Conservation (phyloP, 1,284 basidiomycete genomes). For the Erythrobasidium hasegawianum region DNA sequence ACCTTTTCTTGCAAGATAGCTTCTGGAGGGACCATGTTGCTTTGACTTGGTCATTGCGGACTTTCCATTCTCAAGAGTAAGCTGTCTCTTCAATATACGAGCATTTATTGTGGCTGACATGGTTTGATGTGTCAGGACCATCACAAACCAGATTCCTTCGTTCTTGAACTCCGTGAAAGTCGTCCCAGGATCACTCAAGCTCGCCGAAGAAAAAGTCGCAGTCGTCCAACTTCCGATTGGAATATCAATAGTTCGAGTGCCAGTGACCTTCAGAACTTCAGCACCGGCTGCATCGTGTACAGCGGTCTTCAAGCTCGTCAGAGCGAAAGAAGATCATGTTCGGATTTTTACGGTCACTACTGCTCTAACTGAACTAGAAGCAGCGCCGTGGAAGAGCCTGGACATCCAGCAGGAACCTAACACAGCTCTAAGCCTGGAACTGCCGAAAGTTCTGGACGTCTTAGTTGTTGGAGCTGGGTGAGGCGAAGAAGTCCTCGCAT, state of each 20-base stretch:
- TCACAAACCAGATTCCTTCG: constrained; percentile 4
- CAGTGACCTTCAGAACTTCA: constrained; percentile 19
- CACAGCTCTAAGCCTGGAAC: neutral
- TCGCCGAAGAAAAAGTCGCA: constrained; percentile 5
- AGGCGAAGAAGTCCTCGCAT: neutral
- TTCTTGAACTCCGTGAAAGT: constrained; percentile 5
- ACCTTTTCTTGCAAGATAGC: constrained; percentile 17
- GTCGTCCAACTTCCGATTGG: constrained; percentile 15
- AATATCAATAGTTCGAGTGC: constrained; percentile 11
- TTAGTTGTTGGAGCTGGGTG: constrained; percentile 23
- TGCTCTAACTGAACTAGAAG: constrained; percentile 19
- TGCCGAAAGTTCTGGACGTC: constrained; percentile 13
- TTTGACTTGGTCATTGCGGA: constrained; percentile 22
- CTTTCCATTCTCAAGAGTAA: constrained; percentile 12
- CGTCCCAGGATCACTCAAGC: neutral
- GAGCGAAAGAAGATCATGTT: constrained; percentile 1
- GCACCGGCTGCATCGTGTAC: constrained; percentile 9
- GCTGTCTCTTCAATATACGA: neutral
- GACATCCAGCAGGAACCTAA: neutral
- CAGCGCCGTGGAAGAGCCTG: constrained; percentile 15
- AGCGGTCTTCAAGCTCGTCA: constrained; percentile 22
- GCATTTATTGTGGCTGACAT: neutral
- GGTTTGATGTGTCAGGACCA: constrained; percentile 1
- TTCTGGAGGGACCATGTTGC: constrained; percentile 31
- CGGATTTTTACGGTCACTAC: constrained; percentile 31